Evolutionary conservation across 495 filamentous ascomycete genomes (phyloP).

Genomic region (Penicillium subrubescens): DNA sequence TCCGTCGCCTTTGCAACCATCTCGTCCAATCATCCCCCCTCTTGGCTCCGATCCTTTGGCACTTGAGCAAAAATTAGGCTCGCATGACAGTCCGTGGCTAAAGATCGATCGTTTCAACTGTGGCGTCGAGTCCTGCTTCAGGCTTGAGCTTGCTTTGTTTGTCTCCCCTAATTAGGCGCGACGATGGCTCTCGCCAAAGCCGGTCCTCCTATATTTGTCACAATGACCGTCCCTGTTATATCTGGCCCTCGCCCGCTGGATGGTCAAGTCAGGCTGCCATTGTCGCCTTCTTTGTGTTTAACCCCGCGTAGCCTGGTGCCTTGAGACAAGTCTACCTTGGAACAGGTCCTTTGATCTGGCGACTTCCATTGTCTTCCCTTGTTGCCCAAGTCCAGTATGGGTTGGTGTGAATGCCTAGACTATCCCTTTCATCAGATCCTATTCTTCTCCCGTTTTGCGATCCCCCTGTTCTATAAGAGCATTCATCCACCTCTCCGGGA

Average conservation of each 20-base stretch:
- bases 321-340: constrained; percentile 7
- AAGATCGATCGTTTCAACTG: constrained; percentile 18
- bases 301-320: constrained; percentile 5
- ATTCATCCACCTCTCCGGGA: background rate
- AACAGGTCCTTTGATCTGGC: constrained; percentile 11
- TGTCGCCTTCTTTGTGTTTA: constrained; percentile 4
- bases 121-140: constrained; percentile 5
- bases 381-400: constrained; percentile 11
- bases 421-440: constrained; percentile 2
- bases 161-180: constrained; percentile 21
- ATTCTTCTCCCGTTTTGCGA: background rate
- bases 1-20: constrained; percentile 15
- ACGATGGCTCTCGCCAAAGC: background rate
- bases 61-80: background rate
- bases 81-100: constrained; percentile 6
- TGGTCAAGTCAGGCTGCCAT: background rate
- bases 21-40: constrained; percentile 21
- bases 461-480: background rate
- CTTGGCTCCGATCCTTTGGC: constrained; percentile 5
- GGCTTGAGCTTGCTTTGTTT: constrained; percentile 6
- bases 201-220: constrained; percentile 22
- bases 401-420: constrained; percentile 12
- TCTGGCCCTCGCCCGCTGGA: background rate
- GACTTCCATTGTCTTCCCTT: constrained; percentile 3
- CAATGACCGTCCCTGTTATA: constrained; percentile 4